Base-by-base conservation (phyloP, 768 basidiomycete genomes). In the Glaciozyma martinii region DNA sequence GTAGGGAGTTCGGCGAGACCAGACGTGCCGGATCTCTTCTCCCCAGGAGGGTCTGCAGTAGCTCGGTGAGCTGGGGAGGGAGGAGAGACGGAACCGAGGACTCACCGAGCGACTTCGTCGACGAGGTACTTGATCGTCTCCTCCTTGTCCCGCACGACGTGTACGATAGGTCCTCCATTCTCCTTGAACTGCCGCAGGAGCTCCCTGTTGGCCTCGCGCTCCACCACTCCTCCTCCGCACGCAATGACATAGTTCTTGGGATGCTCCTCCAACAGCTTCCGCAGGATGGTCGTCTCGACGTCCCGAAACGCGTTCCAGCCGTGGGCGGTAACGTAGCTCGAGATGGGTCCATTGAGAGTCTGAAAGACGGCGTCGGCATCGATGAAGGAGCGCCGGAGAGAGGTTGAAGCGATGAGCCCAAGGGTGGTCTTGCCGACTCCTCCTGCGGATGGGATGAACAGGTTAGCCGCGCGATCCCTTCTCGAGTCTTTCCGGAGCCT, bases 211-310 rank as follows among this genome's bases (percentile, higher is more conserved):
- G 79, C 81, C 1, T 85, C 81, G 0, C 85, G 87, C 77, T 99
- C 94, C n/a, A 98, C 90, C 63, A 97, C 85, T 1, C 94, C 94
- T 4, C 94, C 94, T 9, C 94, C 94, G 27, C 94, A 84, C 67
- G 89, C 90, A 75, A 97, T 83, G 43, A 97, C 82, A 74, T 88
- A 84, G 33, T 80, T 80, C 3, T 80, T 77, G 46, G 81, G 78
- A 52, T 83, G 80, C 16, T 80, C 78, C 16, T 76, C 71, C 30
- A 94, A 78, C 33, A 95, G 79, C 43, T 87, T 82, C 25, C 81
- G 75, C 10, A 95, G 80, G 61, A 87, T 80, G 10, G 79, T 80
- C 0, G 82, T 78, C 76, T 99, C 94, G 0, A 85, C 86, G 19
- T 78, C 80, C 18, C 94, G 86, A 83, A 97, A 97, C 2, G 85